Percentiles rank a stretch among this genome's conserved stretches.
phyloP scores from a whole-genome alignment of 2,329 filamentous ascomycete species.

The Colletotrichum scovillei region DNA sequence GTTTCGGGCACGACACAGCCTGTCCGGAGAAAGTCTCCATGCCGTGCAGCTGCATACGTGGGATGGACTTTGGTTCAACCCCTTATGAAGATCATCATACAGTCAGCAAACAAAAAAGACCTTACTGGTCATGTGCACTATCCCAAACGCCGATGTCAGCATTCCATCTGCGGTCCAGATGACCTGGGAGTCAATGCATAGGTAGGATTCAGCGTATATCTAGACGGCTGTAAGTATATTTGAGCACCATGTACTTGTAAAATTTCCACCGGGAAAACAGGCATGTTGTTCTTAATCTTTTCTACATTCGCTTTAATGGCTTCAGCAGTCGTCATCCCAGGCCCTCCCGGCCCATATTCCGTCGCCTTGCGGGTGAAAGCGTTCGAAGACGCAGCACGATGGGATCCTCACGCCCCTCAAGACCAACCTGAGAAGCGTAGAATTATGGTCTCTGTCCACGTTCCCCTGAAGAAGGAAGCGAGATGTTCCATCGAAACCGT shows the following conservation, averaged over 20 bases:
- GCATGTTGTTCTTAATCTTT: neutral
- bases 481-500: neutral
- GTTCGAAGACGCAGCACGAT: slow-evolving; percentile 2
- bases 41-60: neutral
- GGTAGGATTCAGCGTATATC: no score
- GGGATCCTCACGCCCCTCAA: neutral
- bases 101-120: neutral
- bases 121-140: neutral
- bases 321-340: neutral
- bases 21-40: neutral
- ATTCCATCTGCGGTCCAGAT: neutral
- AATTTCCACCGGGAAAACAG: neutral
- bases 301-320: neutral
- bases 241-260: neutral
- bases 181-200: neutral
- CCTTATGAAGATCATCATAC: neutral
- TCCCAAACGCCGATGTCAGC: neutral
- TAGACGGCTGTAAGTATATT: neutral
- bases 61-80: neutral
- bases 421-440: neutral
- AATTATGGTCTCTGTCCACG: neutral
- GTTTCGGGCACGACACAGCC: neutral
- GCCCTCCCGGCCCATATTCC: neutral
- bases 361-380: neutral
- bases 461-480: neutral